Evolutionary conservation across 352 stramenopile species (phyloP), one percentile per base, ranked within the genome.

Genomic region (Thraustochytrium striatum): DNA sequence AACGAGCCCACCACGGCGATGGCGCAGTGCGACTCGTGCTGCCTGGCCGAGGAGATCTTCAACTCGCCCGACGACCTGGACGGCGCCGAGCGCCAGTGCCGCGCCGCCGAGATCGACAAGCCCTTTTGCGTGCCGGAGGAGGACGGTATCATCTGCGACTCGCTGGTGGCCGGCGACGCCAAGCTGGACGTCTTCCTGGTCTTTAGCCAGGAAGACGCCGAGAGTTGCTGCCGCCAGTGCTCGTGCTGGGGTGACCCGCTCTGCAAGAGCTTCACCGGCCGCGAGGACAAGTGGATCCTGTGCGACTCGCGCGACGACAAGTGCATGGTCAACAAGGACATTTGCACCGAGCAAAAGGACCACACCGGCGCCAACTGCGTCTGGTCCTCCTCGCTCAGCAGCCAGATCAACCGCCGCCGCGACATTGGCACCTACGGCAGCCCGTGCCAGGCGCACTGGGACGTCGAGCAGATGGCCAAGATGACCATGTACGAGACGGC

Each of bases 351-450:
- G 35, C 53, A 75, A 39, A 32, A 38, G 21, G 70, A 80, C 47
- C 70, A 80, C 36, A 35, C 70, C 50, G 70, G 70, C 32, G 79
- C 79, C 70, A 19, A 47, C 19, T 80, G 70, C 47, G 47, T 57
- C 8, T 80, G 68, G 61, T 33, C 9, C 2, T 0, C 28, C 13
- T 39, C 58, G 11, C 9, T 39, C 11, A 43, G 41, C 21, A n/a
- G 28, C 16, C 41, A 61, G 0, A n/a, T 62, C 30, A 8, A 16
- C 25, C 5, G 9, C 32, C 58, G 11, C n/a, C 43, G 19, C 35
- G 65, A 75, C 65, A 70, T 75, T 1, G 58, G 55, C 39, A 57
- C 58, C 33, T 69, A 59, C 58, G 70, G 70, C 55, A 79, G 57
- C 5, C 70, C 70, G 7, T 80, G 70, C 65, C 65, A 75, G 47